Percentiles rank a stretch among this genome's conserved stretches.
Conservation (phyloP, 768 basidiomycete species). For the Boletus subparvulus region DNA sequence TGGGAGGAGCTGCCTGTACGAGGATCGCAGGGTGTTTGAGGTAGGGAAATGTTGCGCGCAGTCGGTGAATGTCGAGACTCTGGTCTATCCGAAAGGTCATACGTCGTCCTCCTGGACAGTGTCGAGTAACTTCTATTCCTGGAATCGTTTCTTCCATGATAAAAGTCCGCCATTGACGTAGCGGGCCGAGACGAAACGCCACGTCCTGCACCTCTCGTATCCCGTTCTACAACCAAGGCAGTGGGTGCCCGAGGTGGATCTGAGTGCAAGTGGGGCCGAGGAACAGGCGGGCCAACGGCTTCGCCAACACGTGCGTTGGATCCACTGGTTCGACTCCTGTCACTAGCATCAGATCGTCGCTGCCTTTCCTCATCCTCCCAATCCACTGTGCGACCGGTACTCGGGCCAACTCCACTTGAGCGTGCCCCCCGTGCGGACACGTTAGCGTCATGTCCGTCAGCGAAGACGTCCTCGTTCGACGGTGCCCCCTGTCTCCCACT, state of each 20-base stretch:
- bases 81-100: constrained; percentile 27
- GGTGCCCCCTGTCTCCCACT: constrained; percentile 29
- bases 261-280: constrained; percentile 27
- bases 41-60: constrained; percentile 8
- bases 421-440: constrained; percentile 19
- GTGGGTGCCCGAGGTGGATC: constrained; percentile 24
- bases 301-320: constrained; percentile 24
- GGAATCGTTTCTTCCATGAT: constrained; percentile 25
- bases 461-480: constrained; percentile 39
- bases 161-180: constrained; percentile 58
- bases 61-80: constrained; percentile 17
- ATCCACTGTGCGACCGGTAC: constrained; percentile 14
- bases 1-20: constrained; percentile 11
- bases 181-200: constrained; percentile 39
- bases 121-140: constrained; percentile 13
- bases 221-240: constrained; percentile 18
- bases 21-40: constrained; percentile 19
- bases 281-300: constrained; percentile 9
- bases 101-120: constrained; percentile 24
- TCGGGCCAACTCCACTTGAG: constrained; percentile 6
- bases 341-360: constrained; percentile 14
- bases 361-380: constrained; percentile 28
- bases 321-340: constrained; percentile 26
- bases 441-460: constrained; percentile 19
- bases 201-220: constrained; percentile 20